A percentile compares a stretch with the other conserved stretches of the same genome.
These are phyloP conservation scores for Hanseniaspora mollemarum DNA, from an alignment of 805 yeast species.

Conservation along the genomic window DNA sequence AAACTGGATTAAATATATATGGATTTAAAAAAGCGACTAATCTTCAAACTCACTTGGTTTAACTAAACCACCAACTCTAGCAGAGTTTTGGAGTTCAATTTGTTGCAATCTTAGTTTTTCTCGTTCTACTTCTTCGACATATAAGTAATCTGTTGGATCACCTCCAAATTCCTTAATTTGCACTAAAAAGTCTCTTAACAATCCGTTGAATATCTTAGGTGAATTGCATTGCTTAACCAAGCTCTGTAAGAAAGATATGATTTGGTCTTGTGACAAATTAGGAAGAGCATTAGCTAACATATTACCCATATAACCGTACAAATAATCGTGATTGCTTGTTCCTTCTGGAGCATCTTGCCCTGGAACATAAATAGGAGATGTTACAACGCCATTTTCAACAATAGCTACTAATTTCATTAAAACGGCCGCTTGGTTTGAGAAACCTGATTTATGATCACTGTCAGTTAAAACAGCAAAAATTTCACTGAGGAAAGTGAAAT, in stretches of 20 bases:
- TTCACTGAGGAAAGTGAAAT: conserved; percentile 80
- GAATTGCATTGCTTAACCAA: conserved; percentile 64
- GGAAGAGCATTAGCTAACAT: conserved; percentile 86
- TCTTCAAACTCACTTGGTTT: conserved; percentile 84
- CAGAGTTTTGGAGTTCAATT: conserved; percentile 47
- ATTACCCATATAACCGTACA: conserved; percentile 70
- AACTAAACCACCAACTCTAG: conserved; percentile 81
- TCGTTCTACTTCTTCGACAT: conserved; percentile 81
- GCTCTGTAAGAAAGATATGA: conserved; percentile 67
- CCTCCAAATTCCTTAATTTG: conserved; percentile 95
- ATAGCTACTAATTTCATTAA: conserved; percentile 73
- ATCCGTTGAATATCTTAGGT: conserved; percentile 63
- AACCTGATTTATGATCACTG: conserved; percentile 95
- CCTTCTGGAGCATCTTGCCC: conserved; percentile 69
- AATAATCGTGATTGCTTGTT: conserved; percentile 64
- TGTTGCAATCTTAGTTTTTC: conserved; percentile 62
- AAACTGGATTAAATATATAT: background rate
- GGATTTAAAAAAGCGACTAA: background rate
- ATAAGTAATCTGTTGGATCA: conserved; percentile 84
- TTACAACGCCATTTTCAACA: conserved; percentile 64
- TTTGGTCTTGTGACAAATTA: conserved; percentile 73
- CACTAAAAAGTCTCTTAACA: conserved; percentile 86
- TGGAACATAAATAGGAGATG: conserved; percentile 66
- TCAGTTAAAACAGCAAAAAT: conserved; percentile 89
- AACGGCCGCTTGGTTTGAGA: conserved; percentile 73